These are phyloP conservation scores for Pythium rhizo-oryzae DNA, from an alignment of 352 stramenopile species.

Conservation along the genomic window DNA sequence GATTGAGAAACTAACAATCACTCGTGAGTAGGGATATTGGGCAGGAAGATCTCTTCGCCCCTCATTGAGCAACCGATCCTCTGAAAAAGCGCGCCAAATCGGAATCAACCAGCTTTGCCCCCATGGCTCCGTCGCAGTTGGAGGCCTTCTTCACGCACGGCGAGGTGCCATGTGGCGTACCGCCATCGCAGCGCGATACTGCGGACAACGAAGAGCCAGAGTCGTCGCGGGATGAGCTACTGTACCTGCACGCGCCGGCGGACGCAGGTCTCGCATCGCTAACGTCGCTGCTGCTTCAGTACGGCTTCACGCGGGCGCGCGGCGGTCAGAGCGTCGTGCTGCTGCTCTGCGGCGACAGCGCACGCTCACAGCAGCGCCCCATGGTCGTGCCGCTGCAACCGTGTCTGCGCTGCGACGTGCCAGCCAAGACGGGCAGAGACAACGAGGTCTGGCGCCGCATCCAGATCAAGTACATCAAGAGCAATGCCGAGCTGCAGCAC, in stretches of 20 bases:
- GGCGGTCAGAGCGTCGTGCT: constrained; percentile 50
- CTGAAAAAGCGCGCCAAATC: constrained; percentile 17
- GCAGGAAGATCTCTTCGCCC: background rate
- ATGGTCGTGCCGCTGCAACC: constrained; percentile 46
- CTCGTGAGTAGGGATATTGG: background rate
- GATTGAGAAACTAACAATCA: constrained; percentile 14
- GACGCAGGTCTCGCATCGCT: constrained; percentile 57
- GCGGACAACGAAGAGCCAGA: constrained; percentile 8
- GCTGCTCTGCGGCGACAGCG: constrained; percentile 42
- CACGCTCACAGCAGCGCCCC: constrained; percentile 24
- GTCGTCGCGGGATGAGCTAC: constrained; percentile 25
- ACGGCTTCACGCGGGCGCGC: constrained; percentile 58
- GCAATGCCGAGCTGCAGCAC: constrained; percentile 50
- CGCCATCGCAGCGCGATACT: constrained; percentile 5
- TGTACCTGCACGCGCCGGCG: constrained; percentile 51
- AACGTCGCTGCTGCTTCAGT: constrained; percentile 68
- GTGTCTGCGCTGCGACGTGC: constrained; percentile 44
- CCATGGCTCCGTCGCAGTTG: constrained; percentile 36
- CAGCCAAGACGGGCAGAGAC: constrained; percentile 49
- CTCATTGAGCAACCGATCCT: constrained; percentile 13
- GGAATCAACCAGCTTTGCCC: no score
- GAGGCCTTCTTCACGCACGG: constrained; percentile 73
- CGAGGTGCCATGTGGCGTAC: constrained; percentile 28
- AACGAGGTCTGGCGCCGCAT: constrained; percentile 53
- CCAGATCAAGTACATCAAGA: constrained; percentile 69